These are phyloP conservation scores for Extremus antarcticus DNA, from an alignment of 495 filamentous ascomycete genomes.

Conservation along the genomic window DNA sequence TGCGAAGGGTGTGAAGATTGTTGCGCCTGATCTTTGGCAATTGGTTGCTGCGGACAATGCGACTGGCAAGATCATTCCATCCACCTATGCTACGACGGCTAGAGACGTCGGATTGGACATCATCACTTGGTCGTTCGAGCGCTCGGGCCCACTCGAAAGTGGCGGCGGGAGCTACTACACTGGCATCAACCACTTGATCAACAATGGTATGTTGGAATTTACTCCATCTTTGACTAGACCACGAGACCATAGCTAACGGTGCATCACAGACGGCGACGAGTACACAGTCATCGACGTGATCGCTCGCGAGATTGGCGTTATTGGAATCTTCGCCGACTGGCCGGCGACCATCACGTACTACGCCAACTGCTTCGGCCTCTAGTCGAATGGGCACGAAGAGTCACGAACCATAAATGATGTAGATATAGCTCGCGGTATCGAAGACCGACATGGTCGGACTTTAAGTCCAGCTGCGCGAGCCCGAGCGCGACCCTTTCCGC, in stretches of 20 bases:
- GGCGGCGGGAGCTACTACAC: constrained; percentile 42
- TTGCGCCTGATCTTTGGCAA: constrained; percentile 26
- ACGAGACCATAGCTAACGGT: no score
- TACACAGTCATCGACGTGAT: constrained; percentile 49
- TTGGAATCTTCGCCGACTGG: constrained; percentile 52
- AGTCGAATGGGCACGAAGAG: not conserved
- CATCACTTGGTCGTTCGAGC: constrained; percentile 52
- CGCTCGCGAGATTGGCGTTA: constrained; percentile 43
- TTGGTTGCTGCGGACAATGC: constrained; percentile 22
- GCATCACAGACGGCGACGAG: constrained; percentile 43
- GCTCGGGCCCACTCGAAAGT: constrained; percentile 42
- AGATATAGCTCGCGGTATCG: not conserved
- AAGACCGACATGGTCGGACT: not conserved
- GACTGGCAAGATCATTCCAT: constrained; percentile 31
- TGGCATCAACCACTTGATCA: constrained; percentile 39
- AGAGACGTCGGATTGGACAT: constrained; percentile 45
- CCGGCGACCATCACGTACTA: constrained; percentile 50
- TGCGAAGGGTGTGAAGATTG: constrained; percentile 28
- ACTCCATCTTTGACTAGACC: no score
- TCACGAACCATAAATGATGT: not conserved
- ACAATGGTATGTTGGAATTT: constrained; percentile 30
- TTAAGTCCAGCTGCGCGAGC: not conserved
- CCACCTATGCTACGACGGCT: constrained; percentile 33
- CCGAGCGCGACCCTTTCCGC: not conserved
- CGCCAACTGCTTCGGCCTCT: constrained; percentile 47